Percentiles rank a stretch among this genome's conserved stretches.
Evolutionary conservation across 2,329 filamentous ascomycete species (phyloP).

Genomic region (Calonectria pseudoreteaudii): DNA sequence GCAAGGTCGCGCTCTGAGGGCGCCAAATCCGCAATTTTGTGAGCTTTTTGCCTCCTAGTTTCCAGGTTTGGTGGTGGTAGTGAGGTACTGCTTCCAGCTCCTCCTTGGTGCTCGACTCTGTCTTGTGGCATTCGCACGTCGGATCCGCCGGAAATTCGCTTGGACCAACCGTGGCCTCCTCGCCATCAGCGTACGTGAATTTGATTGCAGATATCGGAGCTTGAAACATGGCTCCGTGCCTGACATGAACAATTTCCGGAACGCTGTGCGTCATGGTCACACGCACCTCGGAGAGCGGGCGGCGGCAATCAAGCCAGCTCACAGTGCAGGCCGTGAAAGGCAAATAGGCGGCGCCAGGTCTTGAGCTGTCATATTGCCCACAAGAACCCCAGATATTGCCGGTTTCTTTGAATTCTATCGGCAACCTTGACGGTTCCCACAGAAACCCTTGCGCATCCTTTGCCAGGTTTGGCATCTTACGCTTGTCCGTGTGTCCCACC

Average conservation of each 20-base stretch:
- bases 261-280: not conserved
- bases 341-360: not conserved
- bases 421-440: not conserved
- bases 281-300: not conserved
- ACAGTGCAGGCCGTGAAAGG: not conserved
- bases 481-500: not conserved
- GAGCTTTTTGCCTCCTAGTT: not conserved
- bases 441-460: not conserved
- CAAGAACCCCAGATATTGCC: not conserved
- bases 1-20: not conserved
- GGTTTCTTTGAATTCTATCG: not conserved
- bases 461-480: not conserved
- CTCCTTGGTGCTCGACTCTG: not conserved
- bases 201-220: not conserved
- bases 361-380: not conserved
- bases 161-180: not conserved
- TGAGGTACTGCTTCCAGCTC: not conserved
- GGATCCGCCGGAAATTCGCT: not conserved
- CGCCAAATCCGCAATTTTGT: not conserved
- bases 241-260: not conserved
- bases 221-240: not conserved
- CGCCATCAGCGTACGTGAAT: not conserved
- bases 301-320: slow-evolving; percentile 9
- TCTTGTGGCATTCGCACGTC: not conserved
- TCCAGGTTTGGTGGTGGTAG: not conserved